Conservation (phyloP, 495 filamentous ascomycete genomes). For the Annulohypoxylon nitens region DNA sequence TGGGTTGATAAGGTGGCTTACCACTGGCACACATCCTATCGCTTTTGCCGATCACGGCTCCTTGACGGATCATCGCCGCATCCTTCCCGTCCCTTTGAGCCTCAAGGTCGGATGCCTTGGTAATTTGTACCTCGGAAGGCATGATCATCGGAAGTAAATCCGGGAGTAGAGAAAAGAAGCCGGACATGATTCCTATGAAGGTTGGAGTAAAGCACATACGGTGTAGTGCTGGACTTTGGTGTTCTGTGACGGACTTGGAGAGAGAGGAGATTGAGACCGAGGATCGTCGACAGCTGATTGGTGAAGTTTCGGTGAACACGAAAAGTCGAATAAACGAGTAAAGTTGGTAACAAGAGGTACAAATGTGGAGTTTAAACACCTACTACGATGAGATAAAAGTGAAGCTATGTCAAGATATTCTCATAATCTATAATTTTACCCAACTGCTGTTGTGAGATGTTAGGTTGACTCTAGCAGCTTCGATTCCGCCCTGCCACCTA, state of each 20-base stretch:
- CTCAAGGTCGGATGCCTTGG: conserved; percentile 58
- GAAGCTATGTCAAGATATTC: conserved; percentile 21
- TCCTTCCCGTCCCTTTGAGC: conserved; percentile 47
- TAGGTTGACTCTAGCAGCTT: conserved; percentile 21
- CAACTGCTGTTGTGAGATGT: conserved; percentile 20
- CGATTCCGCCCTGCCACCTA: neutral
- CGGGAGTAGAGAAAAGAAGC: conserved; percentile 61
- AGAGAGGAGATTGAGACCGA: conserved; percentile 10
- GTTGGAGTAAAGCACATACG: conserved; percentile 33
- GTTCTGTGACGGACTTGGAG: conserved; percentile 23
- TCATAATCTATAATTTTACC: conserved; percentile 6
- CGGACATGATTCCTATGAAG: conserved; percentile 55
- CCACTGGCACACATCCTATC: conserved; percentile 69
- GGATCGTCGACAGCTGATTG: conserved; percentile 12
- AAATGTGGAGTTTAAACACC: neutral
- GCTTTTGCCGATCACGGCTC: conserved; percentile 69
- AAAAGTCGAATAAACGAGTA: conserved; percentile 5
- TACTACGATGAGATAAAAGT: neutral
- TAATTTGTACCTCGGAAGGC: conserved; percentile 60
- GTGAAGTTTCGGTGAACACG: conserved; percentile 7
- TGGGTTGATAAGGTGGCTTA: conserved; percentile 47
- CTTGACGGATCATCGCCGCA: conserved; percentile 55
- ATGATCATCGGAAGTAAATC: conserved; percentile 66
- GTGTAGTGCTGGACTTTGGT: conserved; percentile 8
- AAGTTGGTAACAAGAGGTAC: neutral